These are phyloP conservation scores for Dissophora globulifera DNA, from an alignment of 192 early-diverging fungal species.

Conservation along the genomic window DNA sequence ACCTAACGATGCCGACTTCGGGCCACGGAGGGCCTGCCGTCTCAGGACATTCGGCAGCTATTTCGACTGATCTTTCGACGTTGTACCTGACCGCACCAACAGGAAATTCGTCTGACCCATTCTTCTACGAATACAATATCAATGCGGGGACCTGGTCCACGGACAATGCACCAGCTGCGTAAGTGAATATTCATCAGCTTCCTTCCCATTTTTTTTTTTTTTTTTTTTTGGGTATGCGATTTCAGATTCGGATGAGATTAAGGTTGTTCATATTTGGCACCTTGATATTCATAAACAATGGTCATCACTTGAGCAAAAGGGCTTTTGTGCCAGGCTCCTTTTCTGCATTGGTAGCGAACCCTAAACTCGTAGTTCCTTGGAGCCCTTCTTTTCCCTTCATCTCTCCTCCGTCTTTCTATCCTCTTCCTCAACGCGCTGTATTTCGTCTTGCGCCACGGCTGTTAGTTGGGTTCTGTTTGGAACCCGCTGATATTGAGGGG, in stretches of 20 bases:
- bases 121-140: slow-evolving; percentile 34
- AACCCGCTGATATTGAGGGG: too few species aligned
- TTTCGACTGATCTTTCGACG: slow-evolving; percentile 23
- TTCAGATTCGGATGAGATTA: neutral
- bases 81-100: slow-evolving; percentile 38
- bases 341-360: too few species aligned
- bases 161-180: slow-evolving; percentile 28
- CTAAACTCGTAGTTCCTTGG: too few species aligned
- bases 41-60: slow-evolving; percentile 26
- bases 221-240: neutral
- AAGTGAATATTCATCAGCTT: slow-evolving; percentile 16
- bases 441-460: too few species aligned
- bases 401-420: too few species aligned
- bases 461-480: too few species aligned
- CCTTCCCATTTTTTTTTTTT: too few species aligned
- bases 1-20: slow-evolving; percentile 10
- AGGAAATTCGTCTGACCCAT: neutral
- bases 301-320: too few species aligned
- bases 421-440: too few species aligned
- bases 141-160: slow-evolving; percentile 19
- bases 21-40: slow-evolving; percentile 6
- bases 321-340: too few species aligned
- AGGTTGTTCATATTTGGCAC: neutral
- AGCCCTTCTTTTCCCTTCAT: too few species aligned
- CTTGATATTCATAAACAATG: too few species aligned